Evolutionary conservation across 176 grass and related monocot genomes (phyloP), one percentile per base, ranked within the genome.

Genomic region (Chrysopogon serrulatus): DNA sequence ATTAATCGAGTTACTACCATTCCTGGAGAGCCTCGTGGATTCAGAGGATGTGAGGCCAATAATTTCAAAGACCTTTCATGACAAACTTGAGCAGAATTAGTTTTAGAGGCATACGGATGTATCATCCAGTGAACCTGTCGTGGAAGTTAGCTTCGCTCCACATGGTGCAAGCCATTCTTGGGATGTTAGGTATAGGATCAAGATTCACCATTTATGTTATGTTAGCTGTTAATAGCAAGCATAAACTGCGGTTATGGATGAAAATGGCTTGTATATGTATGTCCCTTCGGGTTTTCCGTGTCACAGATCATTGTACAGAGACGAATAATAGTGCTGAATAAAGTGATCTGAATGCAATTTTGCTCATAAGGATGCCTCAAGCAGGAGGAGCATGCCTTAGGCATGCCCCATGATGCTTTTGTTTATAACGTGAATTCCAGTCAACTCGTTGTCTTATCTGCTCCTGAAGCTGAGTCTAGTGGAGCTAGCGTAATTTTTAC

Each of bases 21-120:
- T 96, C 69, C 87, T 99, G 3, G 96, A 96, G 88, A 88, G 74
- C 44, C 91, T 99, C 45, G 87, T 79, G 54, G 87, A 89, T 66
- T 87, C 88, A 47, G 87, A 96, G 47, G 96, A 99, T 32, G 93
- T 99, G 64, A 94, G 96, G 66, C 91, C 91, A 24, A 81, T 96
- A 59, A 96, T 99, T 74, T 91, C 93, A 21, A 88, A 88, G 77
- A 87, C 85, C 33, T 96, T 99, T 36, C 87, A 94, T 16, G 66
- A 87, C 31, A 89, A 82, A 63, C 72, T 73, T 68, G 47, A 86
- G 76, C 76, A 79, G 53, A 86, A 79, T 84, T 91, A 91, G 89
- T 69, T 63, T 51, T 53, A 75, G 61, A 74, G 48, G 70, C 74
- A 69, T 79, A 57, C 74, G 63, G 62, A 57, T 83, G 65, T 35